These are phyloP conservation scores for Dictyostelium firmibasis DNA, from an alignment of 78 protist genomes.

Conservation along the genomic window DNA sequence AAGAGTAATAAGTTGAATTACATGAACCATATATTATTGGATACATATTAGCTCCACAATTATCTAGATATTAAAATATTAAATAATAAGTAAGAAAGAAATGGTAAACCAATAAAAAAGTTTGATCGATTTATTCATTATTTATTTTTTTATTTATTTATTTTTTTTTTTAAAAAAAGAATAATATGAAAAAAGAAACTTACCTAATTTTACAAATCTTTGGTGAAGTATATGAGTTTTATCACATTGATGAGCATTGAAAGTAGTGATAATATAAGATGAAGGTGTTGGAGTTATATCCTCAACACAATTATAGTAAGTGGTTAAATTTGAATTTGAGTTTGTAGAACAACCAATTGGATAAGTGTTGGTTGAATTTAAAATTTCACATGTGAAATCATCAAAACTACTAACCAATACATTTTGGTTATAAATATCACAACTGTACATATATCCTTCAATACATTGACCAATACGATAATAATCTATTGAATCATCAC, in stretches of 20 bases:
- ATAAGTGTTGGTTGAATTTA: neutral
- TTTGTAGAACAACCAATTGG: neutral
- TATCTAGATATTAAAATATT: neutral
- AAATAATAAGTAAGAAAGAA: no score
- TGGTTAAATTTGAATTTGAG: neutral
- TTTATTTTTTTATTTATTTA: neutral
- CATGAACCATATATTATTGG: slow-evolving; percentile 6
- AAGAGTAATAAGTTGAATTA: neutral
- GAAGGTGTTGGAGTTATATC: neutral
- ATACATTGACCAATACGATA: neutral
- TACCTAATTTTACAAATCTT: neutral
- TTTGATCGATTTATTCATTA: neutral
- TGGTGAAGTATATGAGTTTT: neutral
- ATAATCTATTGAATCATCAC: neutral
- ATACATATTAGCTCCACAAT: neutral
- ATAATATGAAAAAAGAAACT: neutral
- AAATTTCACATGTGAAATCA: neutral
- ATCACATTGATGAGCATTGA: neutral
- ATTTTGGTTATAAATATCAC: neutral
- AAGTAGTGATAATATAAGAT: neutral
- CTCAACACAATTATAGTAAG: neutral
- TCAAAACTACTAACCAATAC: neutral
- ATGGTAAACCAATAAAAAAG: neutral
- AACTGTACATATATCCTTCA: neutral
- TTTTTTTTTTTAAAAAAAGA: no score